Evolutionary conservation across 805 yeast species (phyloP), one percentile per base, ranked within the genome.

Genomic region (Phaffomyces antillensis): DNA sequence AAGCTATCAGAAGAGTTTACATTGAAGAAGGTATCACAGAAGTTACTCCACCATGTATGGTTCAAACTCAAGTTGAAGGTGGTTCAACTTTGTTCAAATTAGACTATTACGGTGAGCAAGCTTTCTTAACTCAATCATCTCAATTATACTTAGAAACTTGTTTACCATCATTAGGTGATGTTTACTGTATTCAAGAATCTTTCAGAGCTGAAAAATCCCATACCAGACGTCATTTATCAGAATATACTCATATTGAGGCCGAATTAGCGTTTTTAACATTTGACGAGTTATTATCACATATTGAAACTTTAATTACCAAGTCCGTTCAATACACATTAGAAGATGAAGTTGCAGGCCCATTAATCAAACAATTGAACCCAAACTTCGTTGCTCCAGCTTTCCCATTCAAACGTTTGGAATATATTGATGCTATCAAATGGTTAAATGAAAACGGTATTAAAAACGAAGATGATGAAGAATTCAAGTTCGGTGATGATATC

Each of bases 1-100:
- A 71, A 42, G 68, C 93, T 35, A 67, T 93, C 55, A 81, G 99
- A 71, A 75, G 79, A 54, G 84, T 84, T 47, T 91, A 76, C 63
- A 71, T 64, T 23, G 93, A 87, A 60, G 87, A 83, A 69, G 76
- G 78, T 31, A 61, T 90, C 42, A 70, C 79, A 30, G 99, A 93
- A 74, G 96, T 95, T 48, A 93, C 98, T 35, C 97, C 99, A 39
- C 99, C 99, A 61, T 90, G 98, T 70, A 93, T 93, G 98, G 99
- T 93, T 45, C 99, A 93, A 72, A 90, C 96, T 35, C 98, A 93
- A 73, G 99, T 93, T 48, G 99, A 93, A 72, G 99, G 99, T 65
- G 99, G 99, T 44, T 86, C 97, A 35, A 93, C 99, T 16, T 74
- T 93, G 62, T 93, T 93, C 75, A 81, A 83, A 60, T 73, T 93